These are phyloP conservation scores for Xanthoconium stramineum DNA, from an alignment of 768 basidiomycete genomes.

Conservation along the genomic window DNA sequence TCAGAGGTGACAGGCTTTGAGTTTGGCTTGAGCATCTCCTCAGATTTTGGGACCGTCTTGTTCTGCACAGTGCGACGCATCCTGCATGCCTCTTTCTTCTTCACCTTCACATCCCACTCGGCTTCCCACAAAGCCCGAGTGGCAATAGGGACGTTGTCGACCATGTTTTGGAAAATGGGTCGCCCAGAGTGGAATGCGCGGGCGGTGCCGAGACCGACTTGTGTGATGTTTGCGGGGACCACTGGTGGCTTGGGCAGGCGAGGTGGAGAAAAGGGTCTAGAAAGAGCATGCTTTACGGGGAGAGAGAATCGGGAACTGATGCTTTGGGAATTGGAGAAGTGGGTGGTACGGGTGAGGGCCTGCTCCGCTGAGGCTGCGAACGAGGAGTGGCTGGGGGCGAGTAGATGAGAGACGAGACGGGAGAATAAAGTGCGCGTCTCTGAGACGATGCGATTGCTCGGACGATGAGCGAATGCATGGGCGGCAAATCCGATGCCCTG, in stretches of 20 bases:
- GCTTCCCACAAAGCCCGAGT: constrained; percentile 72
- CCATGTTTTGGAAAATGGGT: constrained; percentile 76
- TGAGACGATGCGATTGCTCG: constrained; percentile 45
- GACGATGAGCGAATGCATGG: constrained; percentile 33
- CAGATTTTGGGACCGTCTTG: constrained; percentile 17
- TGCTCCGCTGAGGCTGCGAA: constrained; percentile 8
- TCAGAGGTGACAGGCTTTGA: constrained; percentile 4
- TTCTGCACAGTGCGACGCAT: constrained; percentile 23
- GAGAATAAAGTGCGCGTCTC: constrained; percentile 55
- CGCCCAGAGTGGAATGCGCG: constrained; percentile 72
- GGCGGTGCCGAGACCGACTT: constrained; percentile 74
- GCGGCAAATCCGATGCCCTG: constrained; percentile 35
- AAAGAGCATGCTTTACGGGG: constrained; percentile 51
- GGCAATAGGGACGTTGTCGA: constrained; percentile 76
- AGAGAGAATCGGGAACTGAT: constrained; percentile 60
- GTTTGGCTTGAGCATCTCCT: constrained; percentile 30
- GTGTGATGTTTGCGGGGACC: constrained; percentile 49
- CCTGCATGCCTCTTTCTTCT: constrained; percentile 38
- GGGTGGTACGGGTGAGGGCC: constrained; percentile 12
- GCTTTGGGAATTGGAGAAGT: constrained; percentile 22
- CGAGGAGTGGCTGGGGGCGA: constrained; percentile 47
- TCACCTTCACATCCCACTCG: constrained; percentile 60
- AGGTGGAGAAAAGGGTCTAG: constrained; percentile 40
- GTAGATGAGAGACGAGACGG: constrained; percentile 54
- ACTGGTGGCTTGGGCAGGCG: constrained; percentile 57